Percentiles rank a stretch among this genome's conserved stretches.
These are phyloP conservation scores for Amanita muscaria DNA, from an alignment of 768 basidiomycete species.

Conservation along the genomic window DNA sequence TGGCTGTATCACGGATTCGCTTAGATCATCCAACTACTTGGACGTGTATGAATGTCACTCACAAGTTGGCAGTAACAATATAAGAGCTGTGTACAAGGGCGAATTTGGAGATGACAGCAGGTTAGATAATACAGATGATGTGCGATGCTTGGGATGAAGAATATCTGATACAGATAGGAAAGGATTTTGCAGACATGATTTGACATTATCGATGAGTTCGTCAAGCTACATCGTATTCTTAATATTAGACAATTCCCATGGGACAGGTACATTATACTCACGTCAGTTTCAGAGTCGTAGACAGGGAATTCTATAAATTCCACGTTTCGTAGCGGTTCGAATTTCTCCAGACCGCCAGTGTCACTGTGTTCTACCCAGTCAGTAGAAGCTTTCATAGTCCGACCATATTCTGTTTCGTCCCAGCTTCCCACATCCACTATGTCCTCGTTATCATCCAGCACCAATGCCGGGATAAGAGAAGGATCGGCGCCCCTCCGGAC, in stretches of 20 bases:
- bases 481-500: slow-evolving; percentile 35
- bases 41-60: slow-evolving; percentile 11
- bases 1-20: slow-evolving; percentile 19
- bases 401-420: slow-evolving; percentile 34
- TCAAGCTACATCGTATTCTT: slow-evolving; percentile 19
- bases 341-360: slow-evolving; percentile 54
- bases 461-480: slow-evolving; percentile 35
- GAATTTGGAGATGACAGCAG: slow-evolving; percentile 50
- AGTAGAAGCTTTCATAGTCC: slow-evolving; percentile 50
- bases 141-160: slow-evolving; percentile 42
- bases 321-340: slow-evolving; percentile 56
- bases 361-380: slow-evolving; percentile 66
- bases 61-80: slow-evolving; percentile 46
- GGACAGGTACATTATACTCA: slow-evolving; percentile 23
- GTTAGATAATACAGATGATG: slow-evolving; percentile 40
- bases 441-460: slow-evolving; percentile 61
- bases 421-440: slow-evolving; percentile 54
- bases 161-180: slow-evolving; percentile 47
- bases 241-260: slow-evolving; percentile 6
- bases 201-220: slow-evolving; percentile 24
- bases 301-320: slow-evolving; percentile 47
- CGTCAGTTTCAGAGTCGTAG: slow-evolving; percentile 36
- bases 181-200: slow-evolving; percentile 41
- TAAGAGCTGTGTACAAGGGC: slow-evolving; percentile 52
- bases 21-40: neutral